Evolutionary conservation across 129 eudicot genomes (phyloP).

Genomic region (Ambrosia trifida): DNA sequence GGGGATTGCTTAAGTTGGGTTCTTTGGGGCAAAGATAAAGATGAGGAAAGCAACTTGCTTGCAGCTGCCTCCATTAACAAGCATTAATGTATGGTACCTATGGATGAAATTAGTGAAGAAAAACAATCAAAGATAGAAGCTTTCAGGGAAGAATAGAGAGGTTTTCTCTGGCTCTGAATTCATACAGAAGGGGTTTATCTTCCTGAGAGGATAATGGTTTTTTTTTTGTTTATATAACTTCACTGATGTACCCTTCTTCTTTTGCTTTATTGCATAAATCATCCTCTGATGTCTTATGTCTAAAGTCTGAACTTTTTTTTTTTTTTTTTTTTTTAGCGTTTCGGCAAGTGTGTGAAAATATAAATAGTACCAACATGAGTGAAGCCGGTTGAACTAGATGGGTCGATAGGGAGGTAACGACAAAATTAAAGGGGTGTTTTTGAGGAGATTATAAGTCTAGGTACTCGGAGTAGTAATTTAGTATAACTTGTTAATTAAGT

Average conservation of each 20-base stretch:
- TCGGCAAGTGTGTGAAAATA: too few species aligned
- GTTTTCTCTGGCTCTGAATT: conserved; percentile 37
- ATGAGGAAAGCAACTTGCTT: conserved; percentile 41
- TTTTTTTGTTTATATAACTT: conserved; percentile 20
- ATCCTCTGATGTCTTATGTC: not conserved
- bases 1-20: conserved; percentile 42
- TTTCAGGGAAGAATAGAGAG: conserved; percentile 17
- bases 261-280: conserved; percentile 11
- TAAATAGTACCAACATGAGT: too few species aligned
- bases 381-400: too few species aligned
- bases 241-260: conserved; percentile 21
- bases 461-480: too few species aligned
- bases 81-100: conserved; percentile 28
- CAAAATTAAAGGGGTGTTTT: too few species aligned
- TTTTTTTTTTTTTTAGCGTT: too few species aligned
- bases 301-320: too few species aligned
- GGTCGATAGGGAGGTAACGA: too few species aligned
- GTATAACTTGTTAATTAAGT: too few species aligned
- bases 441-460: too few species aligned
- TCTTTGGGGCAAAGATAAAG: conserved; percentile 41
- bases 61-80: conserved; percentile 39
- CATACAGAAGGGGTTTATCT: conserved; percentile 43
- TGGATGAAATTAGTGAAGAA: conserved; percentile 16
- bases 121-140: conserved; percentile 29
- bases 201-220: conserved; percentile 38